Evolutionary conservation across 257 asterid species (phyloP), one percentile per base, ranked within the genome.

Genomic region (Dorcoceras hygrometricum): DNA sequence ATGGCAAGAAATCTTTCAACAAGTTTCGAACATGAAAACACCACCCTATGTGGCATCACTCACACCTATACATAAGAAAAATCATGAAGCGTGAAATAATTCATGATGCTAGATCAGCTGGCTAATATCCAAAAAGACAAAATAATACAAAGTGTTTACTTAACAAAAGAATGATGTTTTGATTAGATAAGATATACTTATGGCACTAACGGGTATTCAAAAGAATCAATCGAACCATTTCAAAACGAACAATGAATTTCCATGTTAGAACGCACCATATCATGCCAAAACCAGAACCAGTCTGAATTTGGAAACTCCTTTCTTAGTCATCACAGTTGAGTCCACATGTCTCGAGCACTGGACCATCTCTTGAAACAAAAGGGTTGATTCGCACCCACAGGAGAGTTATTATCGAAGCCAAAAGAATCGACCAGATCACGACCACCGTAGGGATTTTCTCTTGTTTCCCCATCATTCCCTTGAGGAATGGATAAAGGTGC

Each of bases 321-420:
- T 65, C 71, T 81, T 76, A 77, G 72, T 88, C 85, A 23, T 87
- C 92, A 28, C 98, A 92, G 57, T 89, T 74, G 71, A 92, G 83
- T 14, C 95, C 95, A 22, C 98, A 92, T 2, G 89, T 79, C 68
- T 87, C 96, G 4, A 92, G 81, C 3, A 87, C 63, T 8, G 97
- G 97, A 7, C 96, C 97, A 3, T 87, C 95, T 69, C 88, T 84
- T 25, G 97, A 87, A 51, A 92, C 84, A 22, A 92, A 92, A 0
- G 98, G 98, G 79, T 89, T 86, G 59, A 92, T 72, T 74, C 98
- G 77, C 0, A 92, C 96, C 98, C 98, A 92, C 68, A 89, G 36
- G 6, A 92, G 86, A 36, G 96, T 87, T 50, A 92, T 23, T 46
- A 92, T 80, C 1, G 98, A 89, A 8, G 97, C 80, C 24, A 89